Percentiles rank a stretch among this genome's conserved stretches.
These are phyloP conservation scores for Bruguiera parviflora DNA, from an alignment of 345 rosid genomes.

Conservation along the genomic window DNA sequence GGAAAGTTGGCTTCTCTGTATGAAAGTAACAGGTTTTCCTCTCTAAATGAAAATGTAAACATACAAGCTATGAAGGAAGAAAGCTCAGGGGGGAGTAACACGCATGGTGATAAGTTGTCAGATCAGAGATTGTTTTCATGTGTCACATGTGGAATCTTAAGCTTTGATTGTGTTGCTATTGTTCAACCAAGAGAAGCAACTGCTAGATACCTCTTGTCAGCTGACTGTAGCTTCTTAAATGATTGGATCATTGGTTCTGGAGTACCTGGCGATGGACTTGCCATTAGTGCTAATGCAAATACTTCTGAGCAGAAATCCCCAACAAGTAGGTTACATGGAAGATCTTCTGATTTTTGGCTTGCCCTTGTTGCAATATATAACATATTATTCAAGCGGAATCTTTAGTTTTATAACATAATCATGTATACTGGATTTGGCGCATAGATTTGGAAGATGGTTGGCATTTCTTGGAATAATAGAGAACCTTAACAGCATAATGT, in stretches of 20 bases:
- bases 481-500: conserved; percentile 1
- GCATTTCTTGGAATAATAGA: background rate
- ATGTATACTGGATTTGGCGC: background rate
- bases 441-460: background rate
- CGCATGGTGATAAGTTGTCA: conserved; percentile 52
- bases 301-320: conserved; percentile 30
- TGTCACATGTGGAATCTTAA: conserved; percentile 83
- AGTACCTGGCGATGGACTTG: conserved; percentile 29
- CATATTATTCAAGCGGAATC: background rate
- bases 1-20: conserved; percentile 58
- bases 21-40: conserved; percentile 48
- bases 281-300: conserved; percentile 27
- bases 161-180: conserved; percentile 83
- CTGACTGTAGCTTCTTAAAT: conserved; percentile 84
- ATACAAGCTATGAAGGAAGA: conserved; percentile 11
- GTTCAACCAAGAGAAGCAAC: conserved; percentile 82
- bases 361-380: conserved; percentile 5
- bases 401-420: background rate
- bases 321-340: conserved; percentile 41
- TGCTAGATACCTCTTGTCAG: conserved; percentile 81
- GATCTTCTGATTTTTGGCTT: conserved; percentile 8
- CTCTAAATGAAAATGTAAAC: conserved; percentile 29
- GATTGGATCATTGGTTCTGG: conserved; percentile 77
- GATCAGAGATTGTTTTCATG: conserved; percentile 93
- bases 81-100: conserved; percentile 24